phyloP scores from a whole-genome alignment of 2,329 filamentous ascomycete species.

The Gremmenia infestans region DNA sequence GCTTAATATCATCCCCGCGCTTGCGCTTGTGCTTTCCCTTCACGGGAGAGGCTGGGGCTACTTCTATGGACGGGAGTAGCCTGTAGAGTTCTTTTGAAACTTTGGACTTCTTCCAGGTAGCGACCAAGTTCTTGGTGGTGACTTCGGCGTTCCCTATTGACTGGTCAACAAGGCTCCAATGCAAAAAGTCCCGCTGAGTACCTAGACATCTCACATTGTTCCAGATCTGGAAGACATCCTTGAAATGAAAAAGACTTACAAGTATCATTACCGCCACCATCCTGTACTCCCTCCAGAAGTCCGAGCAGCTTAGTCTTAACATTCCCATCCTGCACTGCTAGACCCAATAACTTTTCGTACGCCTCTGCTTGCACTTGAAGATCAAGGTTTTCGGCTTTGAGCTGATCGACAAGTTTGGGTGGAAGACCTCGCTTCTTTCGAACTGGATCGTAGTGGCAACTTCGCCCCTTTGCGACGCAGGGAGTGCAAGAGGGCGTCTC shows the following conservation, averaged over 20 bases:
- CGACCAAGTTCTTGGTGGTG: slow-evolving; percentile 25
- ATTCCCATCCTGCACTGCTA: slow-evolving; percentile 46
- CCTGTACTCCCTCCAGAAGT: slow-evolving; percentile 39
- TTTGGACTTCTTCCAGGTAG: slow-evolving; percentile 29
- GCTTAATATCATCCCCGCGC: too few relatives aligned
- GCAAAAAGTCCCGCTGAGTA: too few relatives aligned
- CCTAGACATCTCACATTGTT: too few relatives aligned
- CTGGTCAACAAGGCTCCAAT: not conserved
- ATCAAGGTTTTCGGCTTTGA: slow-evolving; percentile 67
- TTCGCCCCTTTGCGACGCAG: slow-evolving; percentile 45
- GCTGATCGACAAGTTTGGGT: slow-evolving; percentile 28
- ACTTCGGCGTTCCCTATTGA: slow-evolving; percentile 25
- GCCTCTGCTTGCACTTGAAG: slow-evolving; percentile 32
- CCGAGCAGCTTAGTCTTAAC: slow-evolving; percentile 44
- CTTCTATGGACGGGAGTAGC: slow-evolving; percentile 27
- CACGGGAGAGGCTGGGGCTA: slow-evolving; percentile 9
- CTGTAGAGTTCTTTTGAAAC: slow-evolving; percentile 29
- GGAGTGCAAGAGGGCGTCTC: slow-evolving; percentile 59
- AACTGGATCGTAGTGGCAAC: slow-evolving; percentile 62
- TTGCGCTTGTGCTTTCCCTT: slow-evolving; percentile 23
- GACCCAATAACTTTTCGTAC: slow-evolving; percentile 51
- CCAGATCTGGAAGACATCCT: too few relatives aligned
- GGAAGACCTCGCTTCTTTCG: slow-evolving; percentile 74
- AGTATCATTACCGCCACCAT: slow-evolving; percentile 25
- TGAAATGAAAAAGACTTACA: slow-evolving; percentile 3